Conservation (phyloP, 2,329 filamentous ascomycete species). For the Parafenestella ontariensis region DNA sequence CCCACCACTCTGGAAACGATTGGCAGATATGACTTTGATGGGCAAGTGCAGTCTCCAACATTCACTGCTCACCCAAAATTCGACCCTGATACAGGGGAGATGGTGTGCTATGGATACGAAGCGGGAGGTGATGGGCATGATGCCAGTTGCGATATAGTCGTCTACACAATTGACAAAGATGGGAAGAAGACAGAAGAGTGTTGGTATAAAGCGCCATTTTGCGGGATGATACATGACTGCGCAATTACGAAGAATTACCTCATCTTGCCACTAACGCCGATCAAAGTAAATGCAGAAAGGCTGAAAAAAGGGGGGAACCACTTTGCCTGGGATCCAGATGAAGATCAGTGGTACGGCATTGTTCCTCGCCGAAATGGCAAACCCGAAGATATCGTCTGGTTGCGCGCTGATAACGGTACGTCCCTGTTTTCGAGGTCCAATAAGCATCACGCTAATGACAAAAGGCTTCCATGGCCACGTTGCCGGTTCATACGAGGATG, state of each 20-base stretch:
- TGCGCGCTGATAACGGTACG: conserved; percentile 59
- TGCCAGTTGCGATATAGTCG: conserved; percentile 48
- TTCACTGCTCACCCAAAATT: conserved; percentile 57
- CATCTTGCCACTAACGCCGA: conserved; percentile 48
- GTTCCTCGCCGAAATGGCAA: conserved; percentile 60
- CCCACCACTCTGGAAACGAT: conserved; percentile 51
- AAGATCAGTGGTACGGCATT: conserved; percentile 64
- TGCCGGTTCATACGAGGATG: conserved; percentile 52
- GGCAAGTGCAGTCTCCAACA: conserved; percentile 48
- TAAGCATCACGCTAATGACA: not conserved
- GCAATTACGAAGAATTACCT: conserved; percentile 51
- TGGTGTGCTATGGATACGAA: conserved; percentile 53
- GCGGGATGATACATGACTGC: conserved; percentile 51
- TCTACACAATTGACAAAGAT: conserved; percentile 49
- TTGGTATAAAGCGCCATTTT: conserved; percentile 51
- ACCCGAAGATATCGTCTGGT: conserved; percentile 61
- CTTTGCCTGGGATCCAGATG: conserved; percentile 55
- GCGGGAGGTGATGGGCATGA: conserved; percentile 48
- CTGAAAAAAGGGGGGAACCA: conserved; percentile 50
- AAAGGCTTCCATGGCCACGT: conserved; percentile 53
- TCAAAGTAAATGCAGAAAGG: conserved; percentile 45
- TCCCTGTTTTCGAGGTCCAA: not conserved
- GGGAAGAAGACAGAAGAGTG: conserved; percentile 50
- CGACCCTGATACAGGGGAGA: conserved; percentile 52
- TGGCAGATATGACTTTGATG: conserved; percentile 50